Conservation (phyloP, 306 rosid species). For the Cicer yamashitae region DNA sequence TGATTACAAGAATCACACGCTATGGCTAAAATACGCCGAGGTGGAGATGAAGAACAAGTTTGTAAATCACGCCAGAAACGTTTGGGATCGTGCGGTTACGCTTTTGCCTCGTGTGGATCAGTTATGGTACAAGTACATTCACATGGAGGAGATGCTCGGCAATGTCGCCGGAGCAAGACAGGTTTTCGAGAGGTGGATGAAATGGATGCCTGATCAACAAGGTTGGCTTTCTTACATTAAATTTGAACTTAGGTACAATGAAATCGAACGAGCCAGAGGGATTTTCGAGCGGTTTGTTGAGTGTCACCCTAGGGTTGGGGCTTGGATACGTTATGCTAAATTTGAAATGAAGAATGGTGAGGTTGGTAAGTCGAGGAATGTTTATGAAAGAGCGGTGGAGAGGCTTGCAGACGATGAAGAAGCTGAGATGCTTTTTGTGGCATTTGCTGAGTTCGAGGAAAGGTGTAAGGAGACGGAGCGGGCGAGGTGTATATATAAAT, state of each 20-base stretch:
- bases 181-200: constrained; percentile 88
- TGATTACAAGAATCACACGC: constrained; percentile 82
- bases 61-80: constrained; percentile 86
- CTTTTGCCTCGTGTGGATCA: constrained; percentile 84
- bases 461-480: constrained; percentile 80
- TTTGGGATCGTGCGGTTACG: constrained; percentile 87
- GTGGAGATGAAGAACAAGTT: constrained; percentile 94
- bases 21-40: constrained; percentile 93
- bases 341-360: constrained; percentile 94
- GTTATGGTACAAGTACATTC: constrained; percentile 87
- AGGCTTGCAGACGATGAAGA: constrained; percentile 74
- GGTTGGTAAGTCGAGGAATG: constrained; percentile 58
- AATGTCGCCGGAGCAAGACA: constrained; percentile 84
- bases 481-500: constrained; percentile 77
- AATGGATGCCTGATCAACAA: constrained; percentile 82
- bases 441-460: constrained; percentile 87
- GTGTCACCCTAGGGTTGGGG: constrained; percentile 70
- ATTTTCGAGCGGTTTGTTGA: constrained; percentile 77
- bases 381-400: constrained; percentile 76
- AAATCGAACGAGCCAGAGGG: constrained; percentile 74
- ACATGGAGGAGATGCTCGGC: constrained; percentile 85
- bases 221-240: constrained; percentile 85
- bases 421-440: constrained; percentile 76
- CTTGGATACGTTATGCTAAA: constrained; percentile 85
- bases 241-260: constrained; percentile 78